Evolutionary conservation across 2,329 filamentous ascomycete species (phyloP), one percentile per base, ranked within the genome.

Genomic region (Phialophora tarda): DNA sequence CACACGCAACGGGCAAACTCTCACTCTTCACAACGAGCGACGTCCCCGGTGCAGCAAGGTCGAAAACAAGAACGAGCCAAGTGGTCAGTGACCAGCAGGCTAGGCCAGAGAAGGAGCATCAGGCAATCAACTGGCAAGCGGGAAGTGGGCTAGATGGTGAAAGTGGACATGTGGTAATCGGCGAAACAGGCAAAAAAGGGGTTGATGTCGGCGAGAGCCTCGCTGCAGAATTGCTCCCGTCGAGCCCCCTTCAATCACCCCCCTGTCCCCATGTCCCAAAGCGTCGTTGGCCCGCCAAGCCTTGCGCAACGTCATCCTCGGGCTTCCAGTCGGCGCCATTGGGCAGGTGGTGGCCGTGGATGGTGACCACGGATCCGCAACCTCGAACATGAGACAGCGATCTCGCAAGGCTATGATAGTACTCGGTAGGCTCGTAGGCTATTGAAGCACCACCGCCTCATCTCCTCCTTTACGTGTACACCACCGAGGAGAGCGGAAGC

Each of bases 361-460:
- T 41, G 34, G 34, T 41, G 14, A 30, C n/a, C 30, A 34, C 1
- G 53, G n/a, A 44, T 58, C 34, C 55, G 51, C 51, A 55, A 41
- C 38, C 17, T 5, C 21, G 21, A 61, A 61, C 48, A 38, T 61
- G 59, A 61, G 59, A 61, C 59, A 51, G 28, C 57, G 57, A 59
- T 28, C 44, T 50, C 23, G 44, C 57, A 50, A 59, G 57, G 57
- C 57, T 59, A n/a, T 28, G 23, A 32, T 59, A 24, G 51, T 30
- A 28, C 28, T 4, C n/a, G 1, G 28, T 30, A 54, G 14, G 28
- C 12, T 23, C 5, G 32, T 21, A 32, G 53, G 7, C 53, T 34
- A 57, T 24, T n/a, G n/a, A 10, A 47, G 12, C 11, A 47, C 14
- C 32, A n/a, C 59, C 59, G 28, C n/a, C 17, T 53, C 59, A 38